Conservation (phyloP, 2,329 filamentous ascomycete species). For the Ophiostoma ulmi region DNA sequence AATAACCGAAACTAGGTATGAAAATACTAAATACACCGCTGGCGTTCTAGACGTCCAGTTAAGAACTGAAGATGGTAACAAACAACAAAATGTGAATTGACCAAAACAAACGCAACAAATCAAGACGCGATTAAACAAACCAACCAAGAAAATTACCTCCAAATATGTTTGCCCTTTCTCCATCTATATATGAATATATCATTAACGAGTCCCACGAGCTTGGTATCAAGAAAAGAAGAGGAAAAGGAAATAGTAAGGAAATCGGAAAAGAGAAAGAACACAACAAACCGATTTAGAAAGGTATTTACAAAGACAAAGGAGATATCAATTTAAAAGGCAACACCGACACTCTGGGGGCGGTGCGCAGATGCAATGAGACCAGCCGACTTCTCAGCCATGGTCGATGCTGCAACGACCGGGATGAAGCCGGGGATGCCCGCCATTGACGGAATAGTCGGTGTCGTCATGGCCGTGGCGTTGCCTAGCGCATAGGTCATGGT, state of each 20-base stretch:
- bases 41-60: not conserved
- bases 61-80: not conserved
- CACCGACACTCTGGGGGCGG: conserved; percentile 42
- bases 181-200: not conserved
- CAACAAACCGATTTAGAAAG: not conserved
- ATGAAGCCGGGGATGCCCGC: conserved; percentile 3
- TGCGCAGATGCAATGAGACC: conserved; percentile 15
- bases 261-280: not conserved
- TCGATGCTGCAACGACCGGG: conserved; percentile 10
- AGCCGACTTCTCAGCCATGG: conserved; percentile 13
- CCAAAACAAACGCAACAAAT: not conserved
- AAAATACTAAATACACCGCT: not conserved
- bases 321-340: conserved; percentile 39
- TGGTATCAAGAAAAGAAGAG: conserved; percentile 21
- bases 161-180: not conserved
- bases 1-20: not conserved
- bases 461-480: conserved; percentile 15
- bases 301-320: not conserved
- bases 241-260: not conserved
- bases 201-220: conserved; percentile 12
- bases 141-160: not conserved
- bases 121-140: not conserved
- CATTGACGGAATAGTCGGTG: conserved; percentile 15
- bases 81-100: not conserved
- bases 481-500: not conserved